These are phyloP conservation scores for Mucor irregularis DNA, from an alignment of 371 early-diverging fungal genomes.

Conservation along the genomic window DNA sequence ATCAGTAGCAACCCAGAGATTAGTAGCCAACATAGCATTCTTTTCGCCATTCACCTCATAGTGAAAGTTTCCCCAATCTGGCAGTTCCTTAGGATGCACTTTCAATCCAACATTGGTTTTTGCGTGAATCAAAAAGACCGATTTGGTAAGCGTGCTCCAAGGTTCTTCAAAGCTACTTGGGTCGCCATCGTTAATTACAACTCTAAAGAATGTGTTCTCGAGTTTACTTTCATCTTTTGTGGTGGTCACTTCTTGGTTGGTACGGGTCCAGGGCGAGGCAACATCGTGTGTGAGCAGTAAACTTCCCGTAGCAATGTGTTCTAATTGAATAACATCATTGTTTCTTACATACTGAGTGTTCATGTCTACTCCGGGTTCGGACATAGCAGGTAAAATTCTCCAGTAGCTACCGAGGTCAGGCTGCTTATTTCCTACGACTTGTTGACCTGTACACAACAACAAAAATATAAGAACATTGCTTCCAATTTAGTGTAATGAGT, in stretches of 20 bases:
- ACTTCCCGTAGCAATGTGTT: slow-evolving; percentile 59
- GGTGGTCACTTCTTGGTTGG: slow-evolving; percentile 91
- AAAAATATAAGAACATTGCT: not conserved
- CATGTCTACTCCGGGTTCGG: not conserved
- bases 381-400: slow-evolving; percentile 63
- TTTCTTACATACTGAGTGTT: slow-evolving; percentile 34
- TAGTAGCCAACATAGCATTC: slow-evolving; percentile 56
- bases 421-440: slow-evolving; percentile 76
- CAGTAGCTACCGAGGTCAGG: slow-evolving; percentile 78
- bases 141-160: slow-evolving; percentile 56
- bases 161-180: slow-evolving; percentile 4
- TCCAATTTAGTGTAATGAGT: not conserved
- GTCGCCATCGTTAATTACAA: slow-evolving; percentile 44
- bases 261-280: slow-evolving; percentile 88
- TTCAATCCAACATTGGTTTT: slow-evolving; percentile 76
- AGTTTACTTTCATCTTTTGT: slow-evolving; percentile 43
- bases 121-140: slow-evolving; percentile 68
- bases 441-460: slow-evolving; percentile 38
- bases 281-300: slow-evolving; percentile 92
- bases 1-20: slow-evolving; percentile 63
- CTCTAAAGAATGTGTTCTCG: slow-evolving; percentile 64
- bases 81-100: slow-evolving; percentile 80
- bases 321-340: slow-evolving; percentile 65
- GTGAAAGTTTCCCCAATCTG: slow-evolving; percentile 96
- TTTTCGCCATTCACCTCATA: slow-evolving; percentile 88